These are phyloP conservation scores for Umbelopsis isabellina DNA, from an alignment of 192 early-diverging fungal species.

Conservation along the genomic window DNA sequence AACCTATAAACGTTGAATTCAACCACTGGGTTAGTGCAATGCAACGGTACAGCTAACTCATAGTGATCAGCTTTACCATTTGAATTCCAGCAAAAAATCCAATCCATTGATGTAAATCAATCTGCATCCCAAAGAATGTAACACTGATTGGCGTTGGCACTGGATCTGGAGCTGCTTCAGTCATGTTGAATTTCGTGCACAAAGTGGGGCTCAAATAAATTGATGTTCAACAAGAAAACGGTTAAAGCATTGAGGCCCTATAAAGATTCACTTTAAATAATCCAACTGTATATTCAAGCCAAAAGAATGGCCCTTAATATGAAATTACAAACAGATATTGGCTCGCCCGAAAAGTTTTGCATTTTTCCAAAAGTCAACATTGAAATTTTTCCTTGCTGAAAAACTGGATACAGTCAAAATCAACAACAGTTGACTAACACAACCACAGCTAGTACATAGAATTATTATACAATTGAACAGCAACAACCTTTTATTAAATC, in stretches of 20 bases:
- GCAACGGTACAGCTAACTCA: background rate
- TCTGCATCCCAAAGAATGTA: constrained; percentile 16
- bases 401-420: background rate
- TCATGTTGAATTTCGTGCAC: background rate
- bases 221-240: background rate
- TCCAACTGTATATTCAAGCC: background rate
- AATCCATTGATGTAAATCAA: constrained; percentile 13
- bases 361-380: constrained; percentile 17
- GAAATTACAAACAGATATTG: constrained; percentile 21
- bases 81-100: constrained; percentile 2
- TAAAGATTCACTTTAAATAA: constrained; percentile 7
- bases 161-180: background rate
- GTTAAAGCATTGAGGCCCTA: background rate
- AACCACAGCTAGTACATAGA: too few species aligned
- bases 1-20: background rate
- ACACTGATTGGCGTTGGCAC: background rate
- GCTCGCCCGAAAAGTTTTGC: background rate
- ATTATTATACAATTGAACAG: too few species aligned
- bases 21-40: background rate
- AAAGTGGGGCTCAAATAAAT: background rate
- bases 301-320: constrained; percentile 6
- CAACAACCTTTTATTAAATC: too few species aligned
- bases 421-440: too few species aligned
- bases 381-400: constrained; percentile 3
- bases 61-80: background rate